Conservation (phyloP, 441 rosid species). For the Gossypium aridum region DNA sequence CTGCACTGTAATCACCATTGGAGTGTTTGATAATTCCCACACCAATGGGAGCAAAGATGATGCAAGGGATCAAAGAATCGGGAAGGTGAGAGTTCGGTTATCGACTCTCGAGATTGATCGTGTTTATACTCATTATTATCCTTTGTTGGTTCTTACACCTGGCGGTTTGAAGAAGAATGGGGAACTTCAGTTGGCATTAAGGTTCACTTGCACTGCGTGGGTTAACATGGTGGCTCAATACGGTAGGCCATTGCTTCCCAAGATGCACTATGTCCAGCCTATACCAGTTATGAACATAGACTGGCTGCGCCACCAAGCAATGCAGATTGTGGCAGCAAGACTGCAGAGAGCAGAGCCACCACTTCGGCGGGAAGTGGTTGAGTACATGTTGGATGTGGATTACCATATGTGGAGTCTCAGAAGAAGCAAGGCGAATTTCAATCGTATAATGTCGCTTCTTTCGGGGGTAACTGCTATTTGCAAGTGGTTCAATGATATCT, state of each 20-base stretch:
- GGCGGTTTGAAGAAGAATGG: constrained; percentile 54
- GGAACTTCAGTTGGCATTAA: constrained; percentile 56
- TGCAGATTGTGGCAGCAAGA: constrained; percentile 54
- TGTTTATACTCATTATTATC: constrained; percentile 62
- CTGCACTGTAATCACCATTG: constrained; percentile 56
- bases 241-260: constrained; percentile 60
- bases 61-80: constrained; percentile 46
- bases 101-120: constrained; percentile 55
- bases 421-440: constrained; percentile 65
- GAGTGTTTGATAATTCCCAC: constrained; percentile 52
- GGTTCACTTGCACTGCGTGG: constrained; percentile 62
- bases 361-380: constrained; percentile 48
- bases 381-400: constrained; percentile 69
- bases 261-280: constrained; percentile 62
- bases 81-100: constrained; percentile 62
- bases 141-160: constrained; percentile 45
- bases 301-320: constrained; percentile 56
- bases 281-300: constrained; percentile 47
- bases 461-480: constrained; percentile 39
- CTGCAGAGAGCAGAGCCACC: constrained; percentile 61
- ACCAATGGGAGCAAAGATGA: constrained; percentile 59
- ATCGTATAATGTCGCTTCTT: constrained; percentile 49
- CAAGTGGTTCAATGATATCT: constrained; percentile 51
- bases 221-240: constrained; percentile 57
- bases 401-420: constrained; percentile 59